Conservation (phyloP, 768 basidiomycete species). For the Serendipita vermifera region DNA sequence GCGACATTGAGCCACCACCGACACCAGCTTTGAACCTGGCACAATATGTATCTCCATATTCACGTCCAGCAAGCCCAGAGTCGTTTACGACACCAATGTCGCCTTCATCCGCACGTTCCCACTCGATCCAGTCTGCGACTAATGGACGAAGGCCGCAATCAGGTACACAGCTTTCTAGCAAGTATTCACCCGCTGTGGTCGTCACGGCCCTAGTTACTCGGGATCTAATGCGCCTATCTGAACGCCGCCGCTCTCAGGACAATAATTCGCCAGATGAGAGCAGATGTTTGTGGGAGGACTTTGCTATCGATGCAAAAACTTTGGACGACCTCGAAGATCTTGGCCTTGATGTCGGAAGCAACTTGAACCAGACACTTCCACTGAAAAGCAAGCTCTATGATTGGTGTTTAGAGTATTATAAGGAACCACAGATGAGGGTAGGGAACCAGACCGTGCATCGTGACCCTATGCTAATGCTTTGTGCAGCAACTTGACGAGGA, state of each 20-base stretch:
- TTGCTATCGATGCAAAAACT: neutral
- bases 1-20: conserved; percentile 39
- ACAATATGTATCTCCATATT: conserved; percentile 63
- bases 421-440: conserved; percentile 97
- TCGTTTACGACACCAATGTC: conserved; percentile 22
- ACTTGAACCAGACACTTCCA: conserved; percentile 45
- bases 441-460: conserved; percentile 17
- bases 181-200: neutral
- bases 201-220: neutral
- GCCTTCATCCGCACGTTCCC: neutral
- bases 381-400: conserved; percentile 88
- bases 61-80: neutral
- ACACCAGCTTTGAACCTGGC: conserved; percentile 69
- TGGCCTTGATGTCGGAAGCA: neutral
- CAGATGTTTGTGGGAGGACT: neutral
- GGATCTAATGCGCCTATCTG: conserved; percentile 4
- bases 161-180: conserved; percentile 20
- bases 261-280: neutral
- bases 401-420: conserved; percentile 96
- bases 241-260: neutral
- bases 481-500: conserved; percentile 82
- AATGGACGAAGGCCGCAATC: conserved; percentile 13
- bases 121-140: neutral
- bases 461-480: neutral
- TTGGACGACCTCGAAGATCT: neutral